Percentiles rank a stretch among this genome's conserved stretches.
Conservation (phyloP, 2,329 filamentous ascomycete species). For the Aspergillus clavatus region DNA sequence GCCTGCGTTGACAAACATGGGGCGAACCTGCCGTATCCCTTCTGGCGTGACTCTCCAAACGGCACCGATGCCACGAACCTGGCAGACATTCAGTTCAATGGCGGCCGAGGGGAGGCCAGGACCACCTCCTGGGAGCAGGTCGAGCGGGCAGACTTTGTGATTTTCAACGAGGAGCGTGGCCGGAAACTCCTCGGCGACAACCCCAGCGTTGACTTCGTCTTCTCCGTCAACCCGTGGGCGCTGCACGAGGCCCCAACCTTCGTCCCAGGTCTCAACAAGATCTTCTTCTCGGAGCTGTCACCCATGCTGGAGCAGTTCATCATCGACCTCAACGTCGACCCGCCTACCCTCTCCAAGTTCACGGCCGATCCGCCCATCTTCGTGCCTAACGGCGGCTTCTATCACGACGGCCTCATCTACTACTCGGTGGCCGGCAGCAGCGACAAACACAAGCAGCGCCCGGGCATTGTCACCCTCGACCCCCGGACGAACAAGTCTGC, state of each 20-base stretch:
- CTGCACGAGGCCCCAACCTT: conserved; percentile 3
- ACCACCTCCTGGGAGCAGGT: conserved; percentile 4
- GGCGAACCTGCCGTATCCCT: neutral
- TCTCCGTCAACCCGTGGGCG: neutral
- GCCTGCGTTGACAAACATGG: neutral
- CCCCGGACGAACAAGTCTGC: neutral
- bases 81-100: neutral
- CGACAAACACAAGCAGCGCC: neutral
- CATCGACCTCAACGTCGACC: conserved; percentile 3
- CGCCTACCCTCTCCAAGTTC: conserved; percentile 1
- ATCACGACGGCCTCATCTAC: conserved; percentile 4
- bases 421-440: conserved; percentile 1
- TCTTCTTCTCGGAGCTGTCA: conserved; percentile 3
- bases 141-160: conserved; percentile 14
- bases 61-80: neutral
- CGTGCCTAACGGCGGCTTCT: conserved; percentile 3
- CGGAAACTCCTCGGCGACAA: neutral
- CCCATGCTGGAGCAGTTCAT: conserved; percentile 1
- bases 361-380: conserved; percentile 2
- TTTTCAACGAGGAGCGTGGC: conserved; percentile 4
- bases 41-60: neutral
- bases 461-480: conserved; percentile 3
- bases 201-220: conserved; percentile 2
- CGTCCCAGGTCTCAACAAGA: conserved; percentile 1
- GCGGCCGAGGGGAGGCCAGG: neutral